Evolutionary conservation across 768 basidiomycete species (phyloP).

Genomic region (Suillus occidentalis): DNA sequence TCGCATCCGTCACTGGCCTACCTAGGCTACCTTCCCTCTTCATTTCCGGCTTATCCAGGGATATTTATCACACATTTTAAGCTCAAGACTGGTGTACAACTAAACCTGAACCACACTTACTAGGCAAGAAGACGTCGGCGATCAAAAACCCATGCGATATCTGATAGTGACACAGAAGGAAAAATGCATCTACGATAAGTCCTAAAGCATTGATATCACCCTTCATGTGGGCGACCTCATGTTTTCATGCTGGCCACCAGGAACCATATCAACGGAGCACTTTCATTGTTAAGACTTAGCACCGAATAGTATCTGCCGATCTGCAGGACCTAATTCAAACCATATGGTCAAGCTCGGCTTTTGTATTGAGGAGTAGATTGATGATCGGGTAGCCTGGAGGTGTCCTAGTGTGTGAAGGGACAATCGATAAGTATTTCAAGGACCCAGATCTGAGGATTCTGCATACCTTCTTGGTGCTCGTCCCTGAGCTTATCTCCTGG

Average conservation of each 20-base stretch:
- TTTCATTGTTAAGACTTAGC: not conserved
- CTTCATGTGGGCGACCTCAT: not conserved
- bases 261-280: not conserved
- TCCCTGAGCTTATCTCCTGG: constrained; percentile 3
- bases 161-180: not conserved
- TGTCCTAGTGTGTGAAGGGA: not conserved
- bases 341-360: not conserved
- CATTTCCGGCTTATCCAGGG: not conserved
- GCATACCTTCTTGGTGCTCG: not conserved
- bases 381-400: constrained; percentile 5
- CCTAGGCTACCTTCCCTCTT: not conserved
- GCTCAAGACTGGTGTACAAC: not conserved
- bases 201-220: not conserved
- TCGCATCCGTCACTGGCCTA: not conserved
- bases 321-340: not conserved
- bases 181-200: not conserved
- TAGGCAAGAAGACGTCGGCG: not conserved
- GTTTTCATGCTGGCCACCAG: constrained; percentile 3
- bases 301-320: not conserved
- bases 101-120: not conserved
- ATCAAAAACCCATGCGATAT: not conserved
- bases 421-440: not conserved
- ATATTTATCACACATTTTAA: not conserved
- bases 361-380: constrained; percentile 1
- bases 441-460: not conserved